These are phyloP conservation scores for Zostera marina DNA, from an alignment of 116 monocot species.

Conservation along the genomic window DNA sequence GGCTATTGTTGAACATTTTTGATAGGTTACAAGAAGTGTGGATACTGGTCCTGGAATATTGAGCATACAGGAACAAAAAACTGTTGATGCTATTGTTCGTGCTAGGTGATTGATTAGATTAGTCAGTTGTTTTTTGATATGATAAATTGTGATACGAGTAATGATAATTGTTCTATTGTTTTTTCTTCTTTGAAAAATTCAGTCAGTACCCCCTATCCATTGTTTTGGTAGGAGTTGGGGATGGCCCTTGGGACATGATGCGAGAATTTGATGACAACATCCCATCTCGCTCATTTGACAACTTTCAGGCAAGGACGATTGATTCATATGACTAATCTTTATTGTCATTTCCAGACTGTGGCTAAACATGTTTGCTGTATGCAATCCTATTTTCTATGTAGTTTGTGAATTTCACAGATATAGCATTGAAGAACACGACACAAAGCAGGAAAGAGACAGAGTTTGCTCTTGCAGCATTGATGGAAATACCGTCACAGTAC, in stretches of 20 bases:
- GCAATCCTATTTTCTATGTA: slow-evolving; percentile 7
- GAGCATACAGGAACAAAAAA: slow-evolving; percentile 15
- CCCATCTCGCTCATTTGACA: slow-evolving; percentile 72
- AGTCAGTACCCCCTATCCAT: slow-evolving; percentile 82
- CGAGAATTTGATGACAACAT: slow-evolving; percentile 84
- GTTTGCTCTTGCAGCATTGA: slow-evolving; percentile 83
- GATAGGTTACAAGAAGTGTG: slow-evolving; percentile 20
- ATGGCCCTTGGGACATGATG: slow-evolving; percentile 98
- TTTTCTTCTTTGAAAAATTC: slow-evolving; percentile 2
- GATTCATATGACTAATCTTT: too few relatives aligned
- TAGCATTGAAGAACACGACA: slow-evolving; percentile 54
- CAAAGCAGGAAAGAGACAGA: slow-evolving; percentile 63
- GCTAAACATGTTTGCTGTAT: not conserved
- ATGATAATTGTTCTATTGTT: not conserved
- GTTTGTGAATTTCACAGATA: slow-evolving; percentile 95
- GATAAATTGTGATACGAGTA: not conserved
- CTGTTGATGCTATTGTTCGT: slow-evolving; percentile 15
- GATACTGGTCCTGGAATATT: slow-evolving; percentile 14
- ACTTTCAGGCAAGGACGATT: slow-evolving; percentile 45
- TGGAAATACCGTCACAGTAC: slow-evolving; percentile 95
- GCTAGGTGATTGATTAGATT: slow-evolving; percentile 11
- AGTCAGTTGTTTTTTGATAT: not conserved
- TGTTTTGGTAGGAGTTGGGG: slow-evolving; percentile 84
- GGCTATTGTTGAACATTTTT: not conserved
- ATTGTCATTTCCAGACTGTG: not conserved